phyloP scores from a whole-genome alignment of 257 asterid species.

The Thymus mandschuricus region DNA sequence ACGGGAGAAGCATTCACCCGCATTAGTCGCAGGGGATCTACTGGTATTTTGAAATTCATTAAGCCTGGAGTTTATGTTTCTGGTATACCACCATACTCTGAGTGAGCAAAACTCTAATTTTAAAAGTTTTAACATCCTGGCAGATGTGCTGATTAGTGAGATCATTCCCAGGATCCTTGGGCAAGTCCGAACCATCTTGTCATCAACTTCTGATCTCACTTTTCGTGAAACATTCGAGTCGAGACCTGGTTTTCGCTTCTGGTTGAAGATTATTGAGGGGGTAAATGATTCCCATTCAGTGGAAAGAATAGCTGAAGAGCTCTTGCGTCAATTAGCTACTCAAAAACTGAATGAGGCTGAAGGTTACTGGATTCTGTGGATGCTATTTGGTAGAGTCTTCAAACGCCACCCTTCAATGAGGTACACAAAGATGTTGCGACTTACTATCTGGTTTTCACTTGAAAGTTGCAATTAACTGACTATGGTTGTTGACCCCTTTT shows the following conservation, averaged over 20 bases:
- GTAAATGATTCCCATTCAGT: constrained; percentile 83
- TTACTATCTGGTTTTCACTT: constrained; percentile 24
- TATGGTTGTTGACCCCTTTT: background rate
- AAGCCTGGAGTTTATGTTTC: constrained; percentile 28
- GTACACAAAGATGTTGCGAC: constrained; percentile 38
- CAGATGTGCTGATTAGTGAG: constrained; percentile 82
- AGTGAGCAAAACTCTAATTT: constrained; percentile 23
- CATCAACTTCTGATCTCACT: constrained; percentile 46
- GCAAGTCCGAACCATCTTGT: constrained; percentile 51
- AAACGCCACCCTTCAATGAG: constrained; percentile 58
- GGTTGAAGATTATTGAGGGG: constrained; percentile 78
- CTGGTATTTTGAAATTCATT: constrained; percentile 54
- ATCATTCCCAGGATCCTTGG: constrained; percentile 62
- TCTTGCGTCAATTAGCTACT: constrained; percentile 70
- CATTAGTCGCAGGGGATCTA: constrained; percentile 90
- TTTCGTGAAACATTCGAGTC: constrained; percentile 46
- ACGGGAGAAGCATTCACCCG: constrained; percentile 77
- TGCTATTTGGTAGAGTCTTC: constrained; percentile 63
- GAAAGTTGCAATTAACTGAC: constrained; percentile 19
- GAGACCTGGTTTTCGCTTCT: constrained; percentile 66
- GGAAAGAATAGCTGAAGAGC: constrained; percentile 88
- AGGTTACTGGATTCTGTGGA: constrained; percentile 91
- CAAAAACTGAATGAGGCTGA: constrained; percentile 63
- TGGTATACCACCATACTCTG: constrained; percentile 26
- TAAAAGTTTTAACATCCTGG: constrained; percentile 30